These are phyloP conservation scores for Glarea lozoyensis DNA, from an alignment of 495 filamentous ascomycete genomes.

Conservation along the genomic window DNA sequence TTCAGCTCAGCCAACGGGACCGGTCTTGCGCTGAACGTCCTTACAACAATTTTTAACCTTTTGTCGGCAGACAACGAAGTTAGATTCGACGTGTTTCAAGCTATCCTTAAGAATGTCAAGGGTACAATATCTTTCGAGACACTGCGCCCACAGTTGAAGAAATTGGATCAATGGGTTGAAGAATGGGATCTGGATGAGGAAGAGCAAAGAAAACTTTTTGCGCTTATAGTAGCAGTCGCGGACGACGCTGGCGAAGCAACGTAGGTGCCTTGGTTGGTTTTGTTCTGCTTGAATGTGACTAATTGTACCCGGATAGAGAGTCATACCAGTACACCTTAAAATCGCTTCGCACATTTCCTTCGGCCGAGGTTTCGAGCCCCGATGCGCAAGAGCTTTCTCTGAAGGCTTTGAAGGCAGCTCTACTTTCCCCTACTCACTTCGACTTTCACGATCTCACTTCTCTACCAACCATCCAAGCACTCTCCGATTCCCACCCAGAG, in stretches of 20 bases:
- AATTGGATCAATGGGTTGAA: conserved; percentile 70
- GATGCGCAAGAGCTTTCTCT: conserved; percentile 76
- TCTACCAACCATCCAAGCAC: conserved; percentile 77
- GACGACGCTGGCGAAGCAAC: conserved; percentile 66
- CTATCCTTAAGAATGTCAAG: conserved; percentile 73
- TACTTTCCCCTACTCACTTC: conserved; percentile 68
- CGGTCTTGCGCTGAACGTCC: conserved; percentile 72
- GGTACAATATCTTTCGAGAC: conserved; percentile 64
- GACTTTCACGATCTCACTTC: conserved; percentile 90
- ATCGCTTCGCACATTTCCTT: conserved; percentile 73
- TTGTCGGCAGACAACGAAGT: conserved; percentile 62
- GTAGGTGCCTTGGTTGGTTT: conserved; percentile 29
- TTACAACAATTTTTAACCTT: conserved; percentile 96
- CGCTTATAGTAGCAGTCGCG: conserved; percentile 70
- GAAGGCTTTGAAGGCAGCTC: conserved; percentile 73
- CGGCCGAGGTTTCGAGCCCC: conserved; percentile 47
- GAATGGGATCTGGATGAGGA: conserved; percentile 78
- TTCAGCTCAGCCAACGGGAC: conserved; percentile 81
- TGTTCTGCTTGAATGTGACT: not conserved
- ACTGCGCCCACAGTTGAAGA: conserved; percentile 67
- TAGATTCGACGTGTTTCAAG: conserved; percentile 81
- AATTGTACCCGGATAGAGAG: conserved; percentile 32
- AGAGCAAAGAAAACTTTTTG: conserved; percentile 70
- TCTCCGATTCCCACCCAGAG: conserved; percentile 70
- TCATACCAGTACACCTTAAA: conserved; percentile 77